Conservation (phyloP, 2,329 filamentous ascomycete species). For the Aspergillus brasiliensis region DNA sequence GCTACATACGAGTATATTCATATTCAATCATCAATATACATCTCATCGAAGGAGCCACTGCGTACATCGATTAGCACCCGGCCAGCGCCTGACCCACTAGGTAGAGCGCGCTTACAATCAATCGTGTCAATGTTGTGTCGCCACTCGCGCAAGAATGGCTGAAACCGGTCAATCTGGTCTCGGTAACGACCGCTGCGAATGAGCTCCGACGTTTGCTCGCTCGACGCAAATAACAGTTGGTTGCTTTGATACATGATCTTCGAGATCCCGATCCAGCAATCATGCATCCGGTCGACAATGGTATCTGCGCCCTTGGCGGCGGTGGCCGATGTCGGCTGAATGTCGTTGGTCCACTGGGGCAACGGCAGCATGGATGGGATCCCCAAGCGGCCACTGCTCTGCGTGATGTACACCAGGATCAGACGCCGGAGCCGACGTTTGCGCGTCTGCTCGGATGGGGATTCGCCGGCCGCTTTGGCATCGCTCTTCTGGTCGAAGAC, state of each 20-base stretch:
- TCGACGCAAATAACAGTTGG: constrained; percentile 81
- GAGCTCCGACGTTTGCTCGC: constrained; percentile 83
- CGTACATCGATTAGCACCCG: constrained; percentile 23
- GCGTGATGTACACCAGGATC: constrained; percentile 86
- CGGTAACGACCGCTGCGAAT: constrained; percentile 86
- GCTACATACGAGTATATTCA: constrained; percentile 75
- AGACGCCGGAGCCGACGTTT: constrained; percentile 82
- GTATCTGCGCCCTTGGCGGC: constrained; percentile 35
- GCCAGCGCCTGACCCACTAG: neutral
- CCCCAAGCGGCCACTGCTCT: constrained; percentile 88
- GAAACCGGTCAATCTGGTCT: constrained; percentile 76
- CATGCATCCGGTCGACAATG: constrained; percentile 62
- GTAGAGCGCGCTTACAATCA: constrained; percentile 45
- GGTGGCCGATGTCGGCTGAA: constrained; percentile 33
- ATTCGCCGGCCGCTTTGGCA: constrained; percentile 58
- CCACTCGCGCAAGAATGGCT: constrained; percentile 77
- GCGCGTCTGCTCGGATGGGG: constrained; percentile 66
- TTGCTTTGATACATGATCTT: constrained; percentile 91
- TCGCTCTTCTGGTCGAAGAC: constrained; percentile 92
- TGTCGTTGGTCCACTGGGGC: constrained; percentile 45
- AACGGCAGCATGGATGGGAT: constrained; percentile 89
- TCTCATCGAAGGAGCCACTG: constrained; percentile 60
- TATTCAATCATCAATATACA: constrained; percentile 92
- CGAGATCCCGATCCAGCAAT: constrained; percentile 93
- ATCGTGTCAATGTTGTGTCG: constrained; percentile 79